Base-by-base conservation (phyloP, 2,329 filamentous ascomycete genomes). In the Stachybotrys elegans region DNA sequence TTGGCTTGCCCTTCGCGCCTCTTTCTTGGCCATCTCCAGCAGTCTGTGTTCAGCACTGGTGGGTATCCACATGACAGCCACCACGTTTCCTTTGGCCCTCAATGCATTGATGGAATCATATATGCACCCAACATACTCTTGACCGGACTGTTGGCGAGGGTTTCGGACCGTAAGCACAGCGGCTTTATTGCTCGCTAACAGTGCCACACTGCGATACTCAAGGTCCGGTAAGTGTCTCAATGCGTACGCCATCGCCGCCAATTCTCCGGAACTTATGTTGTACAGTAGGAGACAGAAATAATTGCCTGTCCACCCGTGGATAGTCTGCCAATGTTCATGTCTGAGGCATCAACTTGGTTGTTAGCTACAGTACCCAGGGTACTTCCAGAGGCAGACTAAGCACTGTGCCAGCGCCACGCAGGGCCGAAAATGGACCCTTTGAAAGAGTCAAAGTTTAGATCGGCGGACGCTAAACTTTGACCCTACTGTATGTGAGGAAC, bases 101-200 rank as follows among this genome's bases (percentile, higher is more conserved):
- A 48, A 44, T 21, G 35, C 27, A 22, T 49, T 34, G 20, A 48
- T 46, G 5, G 37, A 50, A 29, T 50, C 44, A 37, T 54, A 54
- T 35, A 51, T 50, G 31, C 40, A 45, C n/a, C 43, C 22, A 41
- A 50, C 42, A 43, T 49, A 51, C 43, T 50, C 48, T 43, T 53
- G 46, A 22, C 51, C 49, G 5, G 50, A 54, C 29, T 54, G 49
- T 22, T 54, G 42, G 23, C 42, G 36, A 16, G 46, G 49, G 14
- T 49, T 49, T 40, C 41, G 37, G n/a, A 55, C 21, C 8, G 42
- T 43, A 21, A 49, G 43, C 19, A 47, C 40, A n/a, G 44, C 46
- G n/a, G 45, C 51, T 42, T 48, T 50, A 32, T 53, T 55, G 31
- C 43, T 48, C 20, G 44, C 46, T n/a, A 51, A 38, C 6, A 51